phyloP scores from a whole-genome alignment of 2,329 filamentous ascomycete species.

The Fusarium sp. region DNA sequence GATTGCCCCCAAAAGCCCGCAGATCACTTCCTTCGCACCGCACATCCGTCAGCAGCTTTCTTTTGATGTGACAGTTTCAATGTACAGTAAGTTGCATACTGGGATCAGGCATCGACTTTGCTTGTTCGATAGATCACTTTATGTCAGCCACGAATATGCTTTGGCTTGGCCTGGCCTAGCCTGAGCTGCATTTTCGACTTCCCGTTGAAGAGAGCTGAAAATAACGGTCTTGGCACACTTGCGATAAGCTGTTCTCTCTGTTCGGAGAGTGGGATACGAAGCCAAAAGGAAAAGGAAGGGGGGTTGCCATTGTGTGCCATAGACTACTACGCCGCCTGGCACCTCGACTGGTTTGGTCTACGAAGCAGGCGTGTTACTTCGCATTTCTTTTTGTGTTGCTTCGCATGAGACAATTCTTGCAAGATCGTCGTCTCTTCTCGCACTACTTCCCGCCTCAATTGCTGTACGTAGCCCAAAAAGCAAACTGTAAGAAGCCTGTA shows the following conservation, averaged over 20 bases:
- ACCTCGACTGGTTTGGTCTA: not conserved
- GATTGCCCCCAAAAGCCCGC: constrained; percentile 14
- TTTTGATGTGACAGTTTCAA: not conserved
- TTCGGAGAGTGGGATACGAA: not conserved
- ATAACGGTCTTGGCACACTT: constrained; percentile 4
- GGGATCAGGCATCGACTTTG: constrained; percentile 25
- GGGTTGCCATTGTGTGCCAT: not conserved
- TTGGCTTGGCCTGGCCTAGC: not conserved
- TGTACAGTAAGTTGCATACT: constrained; percentile 7
- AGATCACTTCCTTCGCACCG: constrained; percentile 7
- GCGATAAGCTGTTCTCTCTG: constrained; percentile 5
- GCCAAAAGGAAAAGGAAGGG: not conserved
- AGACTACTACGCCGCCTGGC: not conserved
- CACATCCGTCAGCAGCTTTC: constrained; percentile 7
- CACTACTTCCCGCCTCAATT: constrained; percentile 3
- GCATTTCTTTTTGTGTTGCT: not conserved
- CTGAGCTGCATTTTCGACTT: not conserved
- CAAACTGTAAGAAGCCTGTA: not conserved
- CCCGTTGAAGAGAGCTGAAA: constrained; percentile 11
- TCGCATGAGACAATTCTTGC: not conserved
- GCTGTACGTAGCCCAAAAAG: not conserved
- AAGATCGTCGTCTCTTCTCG: constrained; percentile 2
- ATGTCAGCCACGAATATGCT: not conserved
- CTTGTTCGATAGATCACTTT: constrained; percentile 29
- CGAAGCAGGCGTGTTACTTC: not conserved